Percentiles rank a stretch among this genome's conserved stretches.
These are phyloP conservation scores for Cyberlindnera galapagoensis DNA, from an alignment of 805 yeast species.

Conservation along the genomic window DNA sequence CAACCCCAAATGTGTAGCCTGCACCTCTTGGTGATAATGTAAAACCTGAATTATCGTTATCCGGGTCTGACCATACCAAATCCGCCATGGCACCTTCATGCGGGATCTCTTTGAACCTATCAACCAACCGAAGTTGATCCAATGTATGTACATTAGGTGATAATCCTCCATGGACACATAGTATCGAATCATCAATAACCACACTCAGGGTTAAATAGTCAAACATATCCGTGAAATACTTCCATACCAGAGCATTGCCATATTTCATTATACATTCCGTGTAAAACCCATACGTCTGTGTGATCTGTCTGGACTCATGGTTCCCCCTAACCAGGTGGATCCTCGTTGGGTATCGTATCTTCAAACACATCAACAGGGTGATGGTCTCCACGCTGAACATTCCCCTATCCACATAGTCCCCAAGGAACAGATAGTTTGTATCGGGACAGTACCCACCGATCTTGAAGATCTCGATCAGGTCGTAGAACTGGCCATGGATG, in stretches of 20 bases:
- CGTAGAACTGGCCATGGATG: slow-evolving; percentile 96
- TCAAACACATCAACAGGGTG: slow-evolving; percentile 70
- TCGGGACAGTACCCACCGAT: slow-evolving; percentile 93
- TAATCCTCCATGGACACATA: slow-evolving; percentile 95
- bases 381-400: slow-evolving; percentile 92
- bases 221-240: slow-evolving; percentile 83
- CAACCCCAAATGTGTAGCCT: slow-evolving; percentile 91
- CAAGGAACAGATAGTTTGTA: slow-evolving; percentile 87
- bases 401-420: slow-evolving; percentile 96
- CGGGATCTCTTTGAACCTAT: slow-evolving; percentile 90
- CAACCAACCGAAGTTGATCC: slow-evolving; percentile 86
- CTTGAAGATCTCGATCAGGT: slow-evolving; percentile 82
- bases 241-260: slow-evolving; percentile 78
- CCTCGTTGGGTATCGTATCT: slow-evolving; percentile 81
- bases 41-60: slow-evolving; percentile 70
- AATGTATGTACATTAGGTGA: slow-evolving; percentile 93
- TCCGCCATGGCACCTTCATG: slow-evolving; percentile 99
- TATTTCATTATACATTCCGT: slow-evolving; percentile 91
- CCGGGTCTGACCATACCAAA: slow-evolving; percentile 98
- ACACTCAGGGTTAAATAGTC: slow-evolving; percentile 87
- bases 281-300: slow-evolving; percentile 95
- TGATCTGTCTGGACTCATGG: slow-evolving; percentile 94
- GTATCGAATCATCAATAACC: slow-evolving; percentile 81
- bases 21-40: slow-evolving; percentile 94
- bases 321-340: slow-evolving; percentile 85